Evolutionary conservation across 2,329 filamentous ascomycete species (phyloP), one percentile per base, ranked within the genome.

Genomic region (Chrysosporium queenslandicum): DNA sequence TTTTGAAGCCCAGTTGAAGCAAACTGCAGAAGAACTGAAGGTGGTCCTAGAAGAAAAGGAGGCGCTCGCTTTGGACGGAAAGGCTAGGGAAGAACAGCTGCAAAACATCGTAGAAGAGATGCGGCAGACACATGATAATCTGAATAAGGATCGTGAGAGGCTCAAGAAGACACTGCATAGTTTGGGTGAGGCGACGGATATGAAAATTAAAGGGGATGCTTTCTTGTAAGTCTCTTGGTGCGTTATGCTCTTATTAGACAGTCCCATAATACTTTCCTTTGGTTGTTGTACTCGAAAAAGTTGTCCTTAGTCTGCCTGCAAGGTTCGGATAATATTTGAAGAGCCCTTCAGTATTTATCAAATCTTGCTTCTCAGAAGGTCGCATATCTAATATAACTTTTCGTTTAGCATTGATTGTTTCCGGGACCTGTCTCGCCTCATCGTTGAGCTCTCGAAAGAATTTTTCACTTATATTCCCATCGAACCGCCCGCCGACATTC

Each of bases 391-490:
- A 45, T 58, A 51, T 60, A 59, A 48, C 58, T 58, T 49, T 61
- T 58, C 64, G 55, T 67, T 61, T 68, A 78, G 76, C 68, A 61
- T 74, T 60, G 72, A 77, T 55, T 73, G 73, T 45, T 79, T 79
- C 65, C 67, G 65, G 40, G 70, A 77, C 57, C 72, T 79, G 37
- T 71, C 72, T 53, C 71, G 68, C 55, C 72, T 76, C 54, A 77
- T 78, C 59, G 64, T 75, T 59, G 70, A 76, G 53, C 67, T 78
- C 37, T 74, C 75, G 32, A 68, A 72, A 52, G 74, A 74, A 50
- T 73, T 77, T 58, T 78, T 78, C 61, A 66, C 67, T 53, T 73
- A 77, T 58, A 70, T 77, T 29, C 74, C 74, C 29, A 73, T 74
- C 57, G 70, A 72, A 53, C 74, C 74, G 36, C 73, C 74, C 6